Conservation (phyloP, 1,284 basidiomycete species). For the Boletus mariae region DNA sequence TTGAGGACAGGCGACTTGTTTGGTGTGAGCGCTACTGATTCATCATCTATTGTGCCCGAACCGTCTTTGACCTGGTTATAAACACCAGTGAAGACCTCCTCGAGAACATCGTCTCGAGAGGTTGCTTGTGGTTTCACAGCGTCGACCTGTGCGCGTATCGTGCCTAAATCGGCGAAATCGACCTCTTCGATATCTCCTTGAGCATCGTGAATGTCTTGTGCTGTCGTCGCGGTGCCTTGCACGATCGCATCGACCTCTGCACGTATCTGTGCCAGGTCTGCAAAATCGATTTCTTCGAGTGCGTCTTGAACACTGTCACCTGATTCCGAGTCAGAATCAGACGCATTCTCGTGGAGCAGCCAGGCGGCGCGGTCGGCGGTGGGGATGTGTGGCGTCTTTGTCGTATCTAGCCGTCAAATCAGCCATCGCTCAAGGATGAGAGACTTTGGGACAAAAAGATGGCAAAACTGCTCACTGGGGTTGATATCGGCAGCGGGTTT, state of each 20-base stretch:
- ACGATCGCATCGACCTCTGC: constrained; percentile 22
- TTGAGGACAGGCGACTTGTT: background rate
- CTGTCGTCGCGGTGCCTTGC: constrained; percentile 5
- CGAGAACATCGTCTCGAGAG: background rate
- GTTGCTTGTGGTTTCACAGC: background rate
- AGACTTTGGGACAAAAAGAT: background rate
- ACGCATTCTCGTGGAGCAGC: constrained; percentile 48
- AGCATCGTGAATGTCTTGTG: constrained; percentile 2
- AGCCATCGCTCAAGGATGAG: background rate
- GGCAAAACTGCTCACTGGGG: no score
- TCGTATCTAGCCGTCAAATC: constrained; percentile 35
- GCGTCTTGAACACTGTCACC: constrained; percentile 32
- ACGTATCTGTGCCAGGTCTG: constrained; percentile 49
- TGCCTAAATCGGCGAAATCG: constrained; percentile 57
- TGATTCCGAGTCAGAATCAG: constrained; percentile 16
- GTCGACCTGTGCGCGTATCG: constrained; percentile 34
- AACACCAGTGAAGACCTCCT: constrained; percentile 41
- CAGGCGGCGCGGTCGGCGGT: constrained; percentile 60
- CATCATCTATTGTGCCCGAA: background rate
- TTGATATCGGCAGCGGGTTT: constrained; percentile 48
- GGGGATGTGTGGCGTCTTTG: constrained; percentile 53
- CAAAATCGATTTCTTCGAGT: constrained; percentile 64
- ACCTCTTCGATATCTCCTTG: constrained; percentile 50
- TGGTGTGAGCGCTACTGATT: background rate
- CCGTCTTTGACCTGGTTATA: constrained; percentile 12